Base-by-base conservation (phyloP, 768 basidiomycete genomes). In the Macrolepiota dolichaula region DNA sequence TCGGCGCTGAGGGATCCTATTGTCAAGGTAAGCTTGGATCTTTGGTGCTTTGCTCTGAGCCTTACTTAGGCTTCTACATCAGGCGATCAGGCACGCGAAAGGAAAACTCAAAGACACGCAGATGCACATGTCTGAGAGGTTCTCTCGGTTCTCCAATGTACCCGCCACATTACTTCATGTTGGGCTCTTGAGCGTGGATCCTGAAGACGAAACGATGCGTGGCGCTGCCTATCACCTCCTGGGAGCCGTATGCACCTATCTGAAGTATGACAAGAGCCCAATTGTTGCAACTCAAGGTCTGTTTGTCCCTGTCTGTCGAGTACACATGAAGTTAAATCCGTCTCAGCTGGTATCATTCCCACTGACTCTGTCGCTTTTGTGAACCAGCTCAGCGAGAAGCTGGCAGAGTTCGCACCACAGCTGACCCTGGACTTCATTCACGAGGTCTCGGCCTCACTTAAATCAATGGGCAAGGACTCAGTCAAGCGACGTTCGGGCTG, bases 121-220 rank as follows among this genome's bases (percentile, higher is more conserved):
- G 37, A 69, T 76, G 29, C 72, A 81, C 1, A 74, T 83, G 6
- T 73, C 82, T 3, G 90, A 90, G 62, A 79, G 91, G 9, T 86
- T 88, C 64, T 85, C 89, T 6, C 81, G 90, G 56, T 87, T 92
- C 62, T 91, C 88, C 2, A 95, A 94, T 67, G 87, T 94, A 19
- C 88, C 92, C 6, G 91, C 93, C 0, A 89, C 91, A 0, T 74
- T 97, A 50, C 77, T 96, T n/a, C 94, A 95, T 66, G 83, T 94
- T 32, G 91, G 92, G 19, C 81, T 97, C 72, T 79, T 93, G 15
- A 92, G 89, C 63, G 79, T 94, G 27, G 86, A 88, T 62, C 78
- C 84, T 15, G 79, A 84, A 24, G 89, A 93, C 59, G 89, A 92
- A 63, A 85, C 86, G 59, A 80, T 96, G n/a, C 84, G 93, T 3